Evolutionary conservation across 805 yeast genomes (phyloP).

Genomic region (Ogataea sp.): DNA sequence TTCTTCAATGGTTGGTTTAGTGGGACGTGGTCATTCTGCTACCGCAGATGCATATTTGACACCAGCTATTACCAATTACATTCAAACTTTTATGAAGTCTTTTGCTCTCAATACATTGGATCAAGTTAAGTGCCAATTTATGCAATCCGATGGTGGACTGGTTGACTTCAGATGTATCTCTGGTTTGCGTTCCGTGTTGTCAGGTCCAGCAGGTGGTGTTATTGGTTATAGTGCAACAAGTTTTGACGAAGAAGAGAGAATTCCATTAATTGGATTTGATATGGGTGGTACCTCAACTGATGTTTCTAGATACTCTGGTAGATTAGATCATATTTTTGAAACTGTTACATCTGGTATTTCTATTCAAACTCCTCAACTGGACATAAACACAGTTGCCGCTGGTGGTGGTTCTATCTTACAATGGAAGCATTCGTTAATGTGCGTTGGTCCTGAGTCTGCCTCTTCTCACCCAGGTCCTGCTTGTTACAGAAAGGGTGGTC

Average conservation of each 20-base stretch:
- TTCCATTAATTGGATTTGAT: slow-evolving; percentile 63
- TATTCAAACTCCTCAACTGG: slow-evolving; percentile 21
- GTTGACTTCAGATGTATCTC: slow-evolving; percentile 69
- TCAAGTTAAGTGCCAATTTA: slow-evolving; percentile 36
- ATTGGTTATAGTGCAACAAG: slow-evolving; percentile 80
- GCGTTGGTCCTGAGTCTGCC: slow-evolving; percentile 37
- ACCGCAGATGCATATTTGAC: slow-evolving; percentile 31
- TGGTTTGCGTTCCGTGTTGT: slow-evolving; percentile 70
- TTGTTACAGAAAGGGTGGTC: slow-evolving; percentile 36
- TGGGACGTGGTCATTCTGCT: slow-evolving; percentile 29
- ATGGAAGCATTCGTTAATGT: slow-evolving; percentile 23
- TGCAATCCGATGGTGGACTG: slow-evolving; percentile 89
- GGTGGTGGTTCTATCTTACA: slow-evolving; percentile 6
- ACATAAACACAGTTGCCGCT: slow-evolving; percentile 14
- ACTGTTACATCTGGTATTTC: slow-evolving; percentile 19
- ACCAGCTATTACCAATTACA: slow-evolving; percentile 26
- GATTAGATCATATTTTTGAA: slow-evolving; percentile 15
- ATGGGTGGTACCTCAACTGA: slow-evolving; percentile 53
- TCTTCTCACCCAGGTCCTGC: slow-evolving; percentile 38
- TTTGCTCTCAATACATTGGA: slow-evolving; percentile 23
- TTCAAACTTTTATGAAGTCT: slow-evolving; percentile 24
- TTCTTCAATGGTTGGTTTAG: slow-evolving; percentile 25
- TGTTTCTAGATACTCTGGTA: slow-evolving; percentile 49
- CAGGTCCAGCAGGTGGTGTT: slow-evolving; percentile 94
- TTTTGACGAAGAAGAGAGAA: slow-evolving; percentile 33